Evolutionary conservation across 169 alveolate genomes (phyloP), one percentile per base, ranked within the genome.

Genomic region (Plasmodium billcollinsi): DNA sequence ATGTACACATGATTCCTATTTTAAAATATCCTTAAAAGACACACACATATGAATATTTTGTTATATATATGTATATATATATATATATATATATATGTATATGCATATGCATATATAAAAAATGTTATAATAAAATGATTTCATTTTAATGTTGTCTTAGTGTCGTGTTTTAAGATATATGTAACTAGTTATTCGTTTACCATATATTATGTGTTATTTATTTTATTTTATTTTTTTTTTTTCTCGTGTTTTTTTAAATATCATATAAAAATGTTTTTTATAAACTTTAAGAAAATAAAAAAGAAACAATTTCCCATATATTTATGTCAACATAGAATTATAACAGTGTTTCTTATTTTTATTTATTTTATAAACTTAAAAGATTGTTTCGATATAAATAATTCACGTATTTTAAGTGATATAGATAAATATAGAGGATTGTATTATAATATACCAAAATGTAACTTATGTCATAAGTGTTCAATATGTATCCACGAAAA

Each of bases 401-500:
- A 54, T 12, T 2, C 61, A 21, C 29, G 14, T 26, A 15, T 7
- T 45, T 67, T 24, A 29, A 18, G 18, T 8, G 67, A 65, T 29
- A 20, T 78, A 78, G 63, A 54, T 24, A 24, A 24, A n/a, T 12
- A 20, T 20, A 15, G 29, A 18, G 72, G 26, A n/a, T n/a, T 24
- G 50, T n/a, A 66, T n/a, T 59, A 50, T 20, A 58, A 78, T 1
- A 52, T 78, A 20, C 89, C 62, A 9, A 65, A 62, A 39, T 78
- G 89, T 78, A 26, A 78, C 29, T 0, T 24, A 9, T 78, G 89
- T 58, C 18, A 20, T 12, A 59, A 29, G 15, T 78, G 89, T 21
- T 66, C 78, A 2, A 61, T 78, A 12, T 78, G 89, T 14, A 78
- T 54, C 15, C 89, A 78, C 66, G 89, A 78, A 59, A 78, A 78